phyloP scores from a whole-genome alignment of 1,284 basidiomycete genomes.

The Tremellales sp. region DNA sequence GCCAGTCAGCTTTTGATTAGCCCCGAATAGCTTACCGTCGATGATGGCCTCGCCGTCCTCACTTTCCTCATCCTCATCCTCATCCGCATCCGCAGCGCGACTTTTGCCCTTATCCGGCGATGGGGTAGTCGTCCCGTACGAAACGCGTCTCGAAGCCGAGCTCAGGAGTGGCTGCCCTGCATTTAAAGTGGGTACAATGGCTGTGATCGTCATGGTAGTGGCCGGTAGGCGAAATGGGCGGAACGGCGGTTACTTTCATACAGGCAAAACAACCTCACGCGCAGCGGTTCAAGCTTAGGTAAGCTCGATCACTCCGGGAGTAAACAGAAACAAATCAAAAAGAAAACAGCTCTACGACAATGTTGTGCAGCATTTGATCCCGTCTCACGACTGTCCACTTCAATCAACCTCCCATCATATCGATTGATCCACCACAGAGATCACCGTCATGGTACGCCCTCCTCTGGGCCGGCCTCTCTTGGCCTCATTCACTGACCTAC shows the following conservation, averaged over 20 bases:
- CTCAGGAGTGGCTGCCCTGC: neutral
- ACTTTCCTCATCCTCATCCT: slow-evolving; percentile 6
- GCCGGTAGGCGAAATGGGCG: neutral
- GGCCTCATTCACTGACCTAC: neutral
- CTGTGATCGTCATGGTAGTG: slow-evolving; percentile 3
- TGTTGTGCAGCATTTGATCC: no score
- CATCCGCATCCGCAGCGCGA: slow-evolving; percentile 4
- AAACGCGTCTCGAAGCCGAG: neutral
- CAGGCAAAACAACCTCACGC: no score
- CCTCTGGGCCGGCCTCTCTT: neutral
- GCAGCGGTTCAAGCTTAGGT: no score
- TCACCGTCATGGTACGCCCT: neutral
- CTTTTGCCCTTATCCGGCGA: slow-evolving; percentile 12
- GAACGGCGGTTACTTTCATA: no score
- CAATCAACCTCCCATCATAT: no score
- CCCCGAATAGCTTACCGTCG: slow-evolving; percentile 3
- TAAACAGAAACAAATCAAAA: no score
- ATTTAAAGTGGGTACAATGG: slow-evolving; percentile 6
- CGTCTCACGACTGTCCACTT: no score
- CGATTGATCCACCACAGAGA: no score
- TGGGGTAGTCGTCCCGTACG: slow-evolving; percentile 8
- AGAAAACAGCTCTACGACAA: no score
- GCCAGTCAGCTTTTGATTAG: slow-evolving; percentile 4
- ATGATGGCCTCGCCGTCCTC: slow-evolving; percentile 3
- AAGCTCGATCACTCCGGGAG: no score